Percentiles rank a stretch among this genome's conserved stretches.
Evolutionary conservation across 768 basidiomycete species (phyloP).

Genomic region (Amanita subjunquillea): DNA sequence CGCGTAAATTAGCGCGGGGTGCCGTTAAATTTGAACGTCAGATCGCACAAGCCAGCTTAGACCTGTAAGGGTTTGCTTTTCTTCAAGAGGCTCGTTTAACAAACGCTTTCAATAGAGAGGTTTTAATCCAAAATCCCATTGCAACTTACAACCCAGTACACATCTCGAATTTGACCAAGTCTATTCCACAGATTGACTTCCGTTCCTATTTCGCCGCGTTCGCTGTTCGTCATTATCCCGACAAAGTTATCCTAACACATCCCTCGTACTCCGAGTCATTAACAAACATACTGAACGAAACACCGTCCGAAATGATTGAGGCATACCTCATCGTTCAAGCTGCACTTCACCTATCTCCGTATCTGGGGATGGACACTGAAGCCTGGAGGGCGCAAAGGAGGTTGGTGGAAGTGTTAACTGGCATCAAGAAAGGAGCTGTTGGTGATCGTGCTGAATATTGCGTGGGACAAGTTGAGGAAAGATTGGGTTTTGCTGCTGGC

Average conservation of each 20-base stretch:
- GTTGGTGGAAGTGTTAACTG: slow-evolving; percentile 64
- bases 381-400: slow-evolving; percentile 68
- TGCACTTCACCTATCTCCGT: slow-evolving; percentile 54
- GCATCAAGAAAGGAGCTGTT: slow-evolving; percentile 80
- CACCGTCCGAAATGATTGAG: slow-evolving; percentile 63
- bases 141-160: slow-evolving; percentile 81
- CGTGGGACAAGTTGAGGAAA: slow-evolving; percentile 55
- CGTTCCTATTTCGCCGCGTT: slow-evolving; percentile 81
- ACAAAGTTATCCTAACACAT: slow-evolving; percentile 71
- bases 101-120: slow-evolving; percentile 33
- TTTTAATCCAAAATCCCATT: slow-evolving; percentile 70
- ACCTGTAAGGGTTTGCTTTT: slow-evolving; percentile 40
- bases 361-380: slow-evolving; percentile 66
- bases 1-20: slow-evolving; percentile 53
- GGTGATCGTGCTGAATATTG: slow-evolving; percentile 83
- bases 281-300: slow-evolving; percentile 55
- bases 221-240: slow-evolving; percentile 66
- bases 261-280: slow-evolving; percentile 67
- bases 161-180: slow-evolving; percentile 55
- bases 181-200: slow-evolving; percentile 73
- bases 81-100: not conserved
- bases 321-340: slow-evolving; percentile 81
- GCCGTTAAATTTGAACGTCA: slow-evolving; percentile 73
- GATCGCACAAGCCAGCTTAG: slow-evolving; percentile 71
- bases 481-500: slow-evolving; percentile 84